Evolutionary conservation across 2,329 filamentous ascomycete species (phyloP).

Genomic region (Aspergillus glaucus): DNA sequence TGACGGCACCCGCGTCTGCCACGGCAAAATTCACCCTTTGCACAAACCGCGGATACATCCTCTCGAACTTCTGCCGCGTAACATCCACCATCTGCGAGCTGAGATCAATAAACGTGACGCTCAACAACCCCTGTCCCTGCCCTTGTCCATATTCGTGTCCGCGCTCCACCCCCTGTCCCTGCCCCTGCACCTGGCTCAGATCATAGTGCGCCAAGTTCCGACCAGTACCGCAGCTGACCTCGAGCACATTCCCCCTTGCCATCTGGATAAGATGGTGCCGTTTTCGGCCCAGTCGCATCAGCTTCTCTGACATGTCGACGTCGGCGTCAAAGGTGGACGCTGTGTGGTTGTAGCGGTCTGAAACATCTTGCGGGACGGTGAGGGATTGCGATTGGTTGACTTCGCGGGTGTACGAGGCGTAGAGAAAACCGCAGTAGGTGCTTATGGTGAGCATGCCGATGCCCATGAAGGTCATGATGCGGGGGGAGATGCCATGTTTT

Average conservation of each 20-base stretch:
- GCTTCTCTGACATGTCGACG: slow-evolving; percentile 39
- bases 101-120: slow-evolving; percentile 43
- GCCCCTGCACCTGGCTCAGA: slow-evolving; percentile 28
- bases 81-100: slow-evolving; percentile 44
- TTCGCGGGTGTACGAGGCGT: slow-evolving; percentile 36
- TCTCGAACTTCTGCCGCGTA: slow-evolving; percentile 38
- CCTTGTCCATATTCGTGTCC: slow-evolving; percentile 20
- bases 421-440: slow-evolving; percentile 40
- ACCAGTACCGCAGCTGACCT: slow-evolving; percentile 47
- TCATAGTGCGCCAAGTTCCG: slow-evolving; percentile 43
- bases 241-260: slow-evolving; percentile 43
- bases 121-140: slow-evolving; percentile 24
- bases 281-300: slow-evolving; percentile 36
- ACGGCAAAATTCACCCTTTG: slow-evolving; percentile 26
- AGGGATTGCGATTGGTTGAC: slow-evolving; percentile 26
- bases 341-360: slow-evolving; percentile 41
- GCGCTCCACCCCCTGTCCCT: no score
- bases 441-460: slow-evolving; percentile 36
- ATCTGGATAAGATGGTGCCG: slow-evolving; percentile 37
- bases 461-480: slow-evolving; percentile 32
- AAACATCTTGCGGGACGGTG: slow-evolving; percentile 36
- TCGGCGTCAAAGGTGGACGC: slow-evolving; percentile 41
- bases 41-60: slow-evolving; percentile 20
- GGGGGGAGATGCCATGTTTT: slow-evolving; percentile 20
- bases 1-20: slow-evolving; percentile 30